Evolutionary conservation across 768 basidiomycete genomes (phyloP).

Genomic region (Trametes meyenii): DNA sequence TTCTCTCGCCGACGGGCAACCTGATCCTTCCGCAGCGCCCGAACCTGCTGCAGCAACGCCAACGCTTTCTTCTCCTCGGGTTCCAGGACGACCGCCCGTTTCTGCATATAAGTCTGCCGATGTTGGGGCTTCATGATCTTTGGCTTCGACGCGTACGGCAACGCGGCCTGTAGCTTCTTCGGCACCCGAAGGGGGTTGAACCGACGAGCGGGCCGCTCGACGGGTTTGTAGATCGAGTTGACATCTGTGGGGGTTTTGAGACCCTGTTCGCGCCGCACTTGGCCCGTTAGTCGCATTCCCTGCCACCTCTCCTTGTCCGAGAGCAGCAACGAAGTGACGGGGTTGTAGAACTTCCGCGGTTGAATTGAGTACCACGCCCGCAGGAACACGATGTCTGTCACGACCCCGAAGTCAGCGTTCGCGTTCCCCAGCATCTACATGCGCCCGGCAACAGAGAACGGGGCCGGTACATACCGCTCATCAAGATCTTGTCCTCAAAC

Average conservation of each 20-base stretch:
- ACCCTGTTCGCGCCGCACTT: conserved; percentile 85
- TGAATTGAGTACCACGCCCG: conserved; percentile 97
- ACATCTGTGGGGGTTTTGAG: conserved; percentile 78
- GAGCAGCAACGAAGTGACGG: conserved; percentile 88
- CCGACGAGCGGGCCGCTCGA: conserved; percentile 78
- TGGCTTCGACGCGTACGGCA: conserved; percentile 94
- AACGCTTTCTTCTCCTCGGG: conserved; percentile 94
- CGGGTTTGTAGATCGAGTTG: conserved; percentile 86
- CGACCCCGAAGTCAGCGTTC: not conserved
- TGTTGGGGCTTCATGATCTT: conserved; percentile 77
- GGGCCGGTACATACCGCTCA: conserved; percentile 71
- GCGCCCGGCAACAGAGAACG: too few species aligned
- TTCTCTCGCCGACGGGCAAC: conserved; percentile 77
- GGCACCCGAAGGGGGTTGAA: conserved; percentile 92
- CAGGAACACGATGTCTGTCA: conserved; percentile 83
- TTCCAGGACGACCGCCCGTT: conserved; percentile 93
- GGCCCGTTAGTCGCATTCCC: conserved; percentile 95
- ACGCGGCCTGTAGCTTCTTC: conserved; percentile 83
- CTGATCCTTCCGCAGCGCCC: conserved; percentile 89
- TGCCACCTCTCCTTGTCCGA: conserved; percentile 83
- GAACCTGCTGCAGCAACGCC: conserved; percentile 90
- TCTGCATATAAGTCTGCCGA: conserved; percentile 85
- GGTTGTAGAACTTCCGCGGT: conserved; percentile 95
- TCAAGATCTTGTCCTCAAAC: conserved; percentile 96
- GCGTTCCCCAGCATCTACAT: too few species aligned